Percentiles rank a stretch among this genome's conserved stretches.
These are phyloP conservation scores for Nemania sp. DNA, from an alignment of 2,329 filamentous ascomycete genomes.

Conservation along the genomic window DNA sequence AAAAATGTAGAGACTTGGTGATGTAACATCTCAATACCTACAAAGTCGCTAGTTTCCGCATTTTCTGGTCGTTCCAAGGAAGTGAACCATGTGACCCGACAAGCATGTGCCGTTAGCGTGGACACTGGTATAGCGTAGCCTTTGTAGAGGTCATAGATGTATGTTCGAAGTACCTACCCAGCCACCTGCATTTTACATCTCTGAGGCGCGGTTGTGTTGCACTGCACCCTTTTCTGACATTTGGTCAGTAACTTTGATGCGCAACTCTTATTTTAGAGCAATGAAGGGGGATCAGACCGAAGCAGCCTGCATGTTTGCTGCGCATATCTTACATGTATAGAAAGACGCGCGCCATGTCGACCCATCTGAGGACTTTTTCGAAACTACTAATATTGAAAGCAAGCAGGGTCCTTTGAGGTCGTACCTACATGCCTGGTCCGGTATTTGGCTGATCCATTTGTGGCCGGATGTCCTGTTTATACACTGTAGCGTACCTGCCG, in stretches of 20 bases:
- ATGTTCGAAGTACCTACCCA: conserved; percentile 4
- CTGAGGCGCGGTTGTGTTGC: conserved; percentile 12
- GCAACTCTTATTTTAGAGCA: conserved; percentile 4
- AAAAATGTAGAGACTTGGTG: conserved; percentile 16
- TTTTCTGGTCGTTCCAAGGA: neutral
- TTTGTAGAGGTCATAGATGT: neutral
- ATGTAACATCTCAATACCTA: no score
- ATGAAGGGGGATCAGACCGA: conserved; percentile 10
- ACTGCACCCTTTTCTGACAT: conserved; percentile 6
- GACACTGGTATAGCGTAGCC: neutral
- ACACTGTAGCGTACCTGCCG: no score
- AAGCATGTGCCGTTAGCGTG: conserved; percentile 1
- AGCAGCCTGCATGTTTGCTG: neutral
- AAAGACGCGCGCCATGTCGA: conserved; percentile 6
- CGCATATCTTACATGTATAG: neutral
- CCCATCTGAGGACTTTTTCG: no score
- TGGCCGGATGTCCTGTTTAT: no score
- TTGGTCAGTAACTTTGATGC: conserved; percentile 4
- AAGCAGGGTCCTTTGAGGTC: no score
- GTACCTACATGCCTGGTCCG: no score
- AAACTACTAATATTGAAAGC: no score
- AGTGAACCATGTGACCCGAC: conserved; percentile 17
- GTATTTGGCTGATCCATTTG: no score
- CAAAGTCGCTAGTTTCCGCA: no score
- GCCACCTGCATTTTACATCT: neutral